phyloP scores from a whole-genome alignment of 75 land plant species.

The Adiantum capillusveneris region DNA sequence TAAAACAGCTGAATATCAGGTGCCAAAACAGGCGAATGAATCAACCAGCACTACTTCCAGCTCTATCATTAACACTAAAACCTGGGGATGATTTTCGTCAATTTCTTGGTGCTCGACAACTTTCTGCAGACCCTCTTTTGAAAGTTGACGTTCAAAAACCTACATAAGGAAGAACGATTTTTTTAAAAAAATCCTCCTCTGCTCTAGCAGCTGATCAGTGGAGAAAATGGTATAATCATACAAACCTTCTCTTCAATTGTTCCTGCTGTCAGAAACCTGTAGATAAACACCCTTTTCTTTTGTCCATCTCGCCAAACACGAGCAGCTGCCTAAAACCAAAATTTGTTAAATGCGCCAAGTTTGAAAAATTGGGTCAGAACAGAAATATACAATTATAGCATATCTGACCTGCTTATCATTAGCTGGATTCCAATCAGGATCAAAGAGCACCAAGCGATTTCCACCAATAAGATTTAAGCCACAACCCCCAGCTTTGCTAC shows the following conservation, averaged over 20 bases:
- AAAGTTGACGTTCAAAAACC: slow-evolving; percentile 98
- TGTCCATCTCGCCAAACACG: slow-evolving; percentile 99
- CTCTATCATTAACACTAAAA: slow-evolving; percentile 9
- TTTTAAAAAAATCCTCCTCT: no score
- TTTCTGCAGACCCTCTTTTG: slow-evolving; percentile 98
- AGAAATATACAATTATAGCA: not conserved
- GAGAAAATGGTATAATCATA: no score
- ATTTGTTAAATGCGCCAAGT: not conserved
- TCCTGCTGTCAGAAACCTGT: slow-evolving; percentile 85
- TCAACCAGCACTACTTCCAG: no score
- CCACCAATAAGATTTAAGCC: slow-evolving; percentile 97
- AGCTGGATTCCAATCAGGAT: slow-evolving; percentile 99
- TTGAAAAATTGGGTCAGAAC: not conserved
- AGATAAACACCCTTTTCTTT: slow-evolving; percentile 93
- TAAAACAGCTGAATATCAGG: slow-evolving; percentile 13
- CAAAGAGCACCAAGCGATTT: slow-evolving; percentile 94
- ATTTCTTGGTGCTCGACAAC: slow-evolving; percentile 78
- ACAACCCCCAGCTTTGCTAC: slow-evolving; percentile 99
- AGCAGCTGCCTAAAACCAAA: slow-evolving; percentile 77
- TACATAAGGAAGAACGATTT: slow-evolving; percentile 7
- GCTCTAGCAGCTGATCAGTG: no score
- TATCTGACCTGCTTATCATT: slow-evolving; percentile 87
- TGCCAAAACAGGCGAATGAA: not conserved
- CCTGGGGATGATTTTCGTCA: slow-evolving; percentile 44
- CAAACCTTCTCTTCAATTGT: slow-evolving; percentile 97